A percentile compares a stretch with the other conserved stretches of the same genome.
Evolutionary conservation across 805 yeast genomes (phyloP).

Genomic region (Candida montana): DNA sequence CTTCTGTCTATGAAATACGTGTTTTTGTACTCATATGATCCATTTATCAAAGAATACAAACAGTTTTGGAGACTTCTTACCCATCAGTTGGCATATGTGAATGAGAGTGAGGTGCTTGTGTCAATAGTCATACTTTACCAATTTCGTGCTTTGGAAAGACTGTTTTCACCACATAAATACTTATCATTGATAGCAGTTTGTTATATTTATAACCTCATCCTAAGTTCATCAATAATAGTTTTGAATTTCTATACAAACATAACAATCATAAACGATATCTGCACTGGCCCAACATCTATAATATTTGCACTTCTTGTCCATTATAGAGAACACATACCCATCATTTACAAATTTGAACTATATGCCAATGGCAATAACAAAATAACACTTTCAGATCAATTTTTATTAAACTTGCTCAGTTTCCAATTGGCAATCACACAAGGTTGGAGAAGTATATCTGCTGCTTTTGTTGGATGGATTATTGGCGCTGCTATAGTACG

Average conservation of each 20-base stretch:
- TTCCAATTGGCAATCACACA: constrained; percentile 30
- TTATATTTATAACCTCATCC: constrained; percentile 14
- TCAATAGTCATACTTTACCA: constrained; percentile 32
- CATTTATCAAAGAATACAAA: constrained; percentile 30
- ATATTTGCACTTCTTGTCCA: constrained; percentile 31
- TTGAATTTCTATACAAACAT: constrained; percentile 19
- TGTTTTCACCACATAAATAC: constrained; percentile 32
- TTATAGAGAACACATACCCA: constrained; percentile 34
- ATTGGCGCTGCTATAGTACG: constrained; percentile 30
- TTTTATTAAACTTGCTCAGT: constrained; percentile 28
- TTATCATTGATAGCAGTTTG: constrained; percentile 19
- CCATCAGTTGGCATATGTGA: constrained; percentile 20
- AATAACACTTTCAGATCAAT: constrained; percentile 28
- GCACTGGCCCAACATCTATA: constrained; percentile 30
- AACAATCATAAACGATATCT: constrained; percentile 12
- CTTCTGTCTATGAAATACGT: constrained; percentile 32
- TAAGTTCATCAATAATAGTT: constrained; percentile 8
- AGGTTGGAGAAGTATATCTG: constrained; percentile 24
- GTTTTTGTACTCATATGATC: constrained; percentile 27
- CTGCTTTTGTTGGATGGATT: constrained; percentile 31
- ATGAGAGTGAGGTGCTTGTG: constrained; percentile 32
- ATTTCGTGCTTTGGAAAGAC: constrained; percentile 33
- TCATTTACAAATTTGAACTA: constrained; percentile 32
- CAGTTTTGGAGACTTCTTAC: constrained; percentile 26
- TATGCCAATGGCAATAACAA: constrained; percentile 14